A percentile compares a stretch with the other conserved stretches of the same genome.
These are phyloP conservation scores for Phycomyces blakesleeanus DNA, from an alignment of 192 early-diverging fungal genomes.

Conservation along the genomic window DNA sequence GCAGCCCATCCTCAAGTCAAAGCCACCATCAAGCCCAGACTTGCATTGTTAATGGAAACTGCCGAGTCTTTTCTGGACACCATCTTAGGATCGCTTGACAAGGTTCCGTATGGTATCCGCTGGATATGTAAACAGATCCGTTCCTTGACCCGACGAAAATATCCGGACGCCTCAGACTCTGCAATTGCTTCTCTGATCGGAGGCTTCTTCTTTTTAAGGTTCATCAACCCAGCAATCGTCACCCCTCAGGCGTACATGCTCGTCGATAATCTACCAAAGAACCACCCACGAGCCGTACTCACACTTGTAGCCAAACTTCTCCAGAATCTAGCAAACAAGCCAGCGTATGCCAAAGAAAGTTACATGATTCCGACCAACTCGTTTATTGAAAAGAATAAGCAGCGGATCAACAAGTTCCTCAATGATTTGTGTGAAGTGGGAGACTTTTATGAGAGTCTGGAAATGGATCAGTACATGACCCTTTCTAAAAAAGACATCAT, in stretches of 20 bases:
- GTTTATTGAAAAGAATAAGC: constrained; percentile 83
- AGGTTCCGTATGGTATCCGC: constrained; percentile 90
- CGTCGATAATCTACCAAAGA: constrained; percentile 70
- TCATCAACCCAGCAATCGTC: constrained; percentile 95
- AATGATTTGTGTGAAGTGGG: constrained; percentile 88
- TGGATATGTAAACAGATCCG: constrained; percentile 98
- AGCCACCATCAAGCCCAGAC: constrained; percentile 70
- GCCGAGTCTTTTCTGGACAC: constrained; percentile 78
- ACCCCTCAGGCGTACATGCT: constrained; percentile 91
- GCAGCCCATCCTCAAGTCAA: constrained; percentile 75
- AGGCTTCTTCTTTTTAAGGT: constrained; percentile 92
- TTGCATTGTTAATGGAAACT: constrained; percentile 78
- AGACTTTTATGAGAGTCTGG: constrained; percentile 91
- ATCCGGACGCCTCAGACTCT: constrained; percentile 79
- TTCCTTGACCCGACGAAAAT: constrained; percentile 84
- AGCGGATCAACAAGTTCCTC: constrained; percentile 78
- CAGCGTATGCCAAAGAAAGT: constrained; percentile 81
- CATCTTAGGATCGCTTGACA: constrained; percentile 78
- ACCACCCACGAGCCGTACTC: constrained; percentile 75
- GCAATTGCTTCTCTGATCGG: constrained; percentile 90
- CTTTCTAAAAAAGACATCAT: constrained; percentile 86
- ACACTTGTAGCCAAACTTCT: constrained; percentile 92
- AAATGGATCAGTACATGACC: constrained; percentile 97
- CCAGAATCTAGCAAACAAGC: constrained; percentile 94
- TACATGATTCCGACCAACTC: constrained; percentile 86